Base-by-base conservation (phyloP, 2,329 filamentous ascomycete genomes). In the Diaporthe sp. region DNA sequence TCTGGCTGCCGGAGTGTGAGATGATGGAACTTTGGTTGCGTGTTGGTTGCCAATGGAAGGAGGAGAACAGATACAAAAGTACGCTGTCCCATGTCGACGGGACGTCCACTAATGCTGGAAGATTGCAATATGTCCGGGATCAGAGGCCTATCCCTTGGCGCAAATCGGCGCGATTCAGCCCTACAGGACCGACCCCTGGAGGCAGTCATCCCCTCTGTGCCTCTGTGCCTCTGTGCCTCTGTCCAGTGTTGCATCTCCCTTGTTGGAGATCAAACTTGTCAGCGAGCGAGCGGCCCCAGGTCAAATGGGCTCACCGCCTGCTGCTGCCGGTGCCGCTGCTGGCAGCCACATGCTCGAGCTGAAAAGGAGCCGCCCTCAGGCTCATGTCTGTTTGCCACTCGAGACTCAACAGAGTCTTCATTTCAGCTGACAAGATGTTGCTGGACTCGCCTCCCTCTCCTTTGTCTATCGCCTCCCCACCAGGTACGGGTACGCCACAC, bases 111-210 rank as follows among this genome's bases (percentile, higher is more conserved):
- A 70, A 53, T 25, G 37, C 51, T 55, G 35, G 66, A 32, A 42
- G 30, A 22, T 44, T 32, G 25, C 35, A 55, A 51, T 56, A 30
- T 47, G 56, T 37, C 50, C 66, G 35, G 35, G 51, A 39, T 56
- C 37, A 70, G 32, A 32, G 32, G 50, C 66, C 66, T 30, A 70
- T 42, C 3, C 47, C 65, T 56, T 56, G 51, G 66, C 51, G 37
- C 19, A 37, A 44, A 35, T 58, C 51, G 37, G 68, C 44, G 27
- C 55, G 69, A 30, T 61, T 71, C 69, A 71, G 69, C 69, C 69
- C 69, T 71, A 71, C 47, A 30, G 37, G 32, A 53, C 42, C 51
- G 25, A 42, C 65, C 44, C 68, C 68, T 37, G 68, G 68, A 59
- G 39, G 13, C n/a, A 35, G n/a, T 35, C n/a, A 19, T 51, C 30